Evolutionary conservation across 1,139 yeast genomes (phyloP), one percentile per base, ranked within the genome.

Genomic region (Entelexis paramagnoliae): DNA sequence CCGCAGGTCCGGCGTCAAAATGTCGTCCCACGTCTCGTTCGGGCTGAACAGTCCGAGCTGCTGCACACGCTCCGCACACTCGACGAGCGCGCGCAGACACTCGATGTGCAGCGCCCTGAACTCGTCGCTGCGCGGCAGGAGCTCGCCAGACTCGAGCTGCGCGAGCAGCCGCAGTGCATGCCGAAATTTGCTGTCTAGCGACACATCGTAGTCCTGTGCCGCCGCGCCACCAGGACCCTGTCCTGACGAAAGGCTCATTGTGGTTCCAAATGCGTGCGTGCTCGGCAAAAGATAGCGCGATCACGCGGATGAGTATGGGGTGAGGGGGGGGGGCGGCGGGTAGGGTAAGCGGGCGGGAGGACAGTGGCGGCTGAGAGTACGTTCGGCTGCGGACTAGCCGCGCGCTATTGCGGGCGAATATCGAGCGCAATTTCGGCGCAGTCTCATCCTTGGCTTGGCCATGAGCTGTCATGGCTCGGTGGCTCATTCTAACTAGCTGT

Each of bases 21-120:
- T 61, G 59, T 83, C 91, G 3, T 74, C 77, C 9, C 79, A 59
- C 3, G 66, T 60, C 60, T 83, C 89, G 60, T 81, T 81, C 22
- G 69, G 69, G 59, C 84, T 79, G 66, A 79, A 82, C 41, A 83
- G 64, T 26, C 72, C 67, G 38, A 76, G 63, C 42, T 59, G 59
- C 16, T 61, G 60, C 19, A 66, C 62, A 28, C 59, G 43, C 16
- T 16, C 34, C 28, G 47, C 29, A 38, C 49, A 46, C 22, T 20
- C 28, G 11, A 47, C 44, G 3, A 56, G 34, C 20, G 14, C 11
- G 11, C n/a, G 19, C 10, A 56, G 40, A 11, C 45, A n/a, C 17
- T 51, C 46, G 16, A 46, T 34, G 32, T 53, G 57, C 29, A 52
- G 34, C n/a, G 14, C 17, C 14, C 29, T 10, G 51, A 22, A 56